phyloP scores from a whole-genome alignment of 768 basidiomycete genomes.

The Suillus hirtellus region DNA sequence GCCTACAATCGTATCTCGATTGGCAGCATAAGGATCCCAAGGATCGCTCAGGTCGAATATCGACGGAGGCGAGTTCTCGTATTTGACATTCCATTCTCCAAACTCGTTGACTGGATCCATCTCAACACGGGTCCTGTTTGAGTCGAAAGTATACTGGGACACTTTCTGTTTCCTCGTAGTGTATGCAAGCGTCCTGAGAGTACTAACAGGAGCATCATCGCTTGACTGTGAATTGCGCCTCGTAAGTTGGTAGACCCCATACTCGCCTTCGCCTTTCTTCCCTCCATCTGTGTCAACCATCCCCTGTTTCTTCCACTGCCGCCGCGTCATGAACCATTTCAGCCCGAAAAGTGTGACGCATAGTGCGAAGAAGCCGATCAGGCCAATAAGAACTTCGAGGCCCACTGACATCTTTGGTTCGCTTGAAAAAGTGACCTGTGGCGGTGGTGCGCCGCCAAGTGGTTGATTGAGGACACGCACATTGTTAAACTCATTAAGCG shows the following conservation, averaged over 20 bases:
- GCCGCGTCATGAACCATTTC: conserved; percentile 51
- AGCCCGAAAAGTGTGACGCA: conserved; percentile 54
- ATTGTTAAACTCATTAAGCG: conserved; percentile 65
- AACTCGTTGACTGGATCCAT: conserved; percentile 15
- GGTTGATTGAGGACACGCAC: conserved; percentile 70
- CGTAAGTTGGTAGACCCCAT: conserved; percentile 37
- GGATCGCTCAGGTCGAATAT: conserved; percentile 19
- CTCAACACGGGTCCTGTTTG: conserved; percentile 28
- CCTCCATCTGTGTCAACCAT: conserved; percentile 18
- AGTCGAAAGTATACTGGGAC: conserved; percentile 37
- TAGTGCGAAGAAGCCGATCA: conserved; percentile 58
- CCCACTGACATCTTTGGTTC: conserved; percentile 53
- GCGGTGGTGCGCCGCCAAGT: conserved; percentile 31
- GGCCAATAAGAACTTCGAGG: conserved; percentile 59
- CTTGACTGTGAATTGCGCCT: conserved; percentile 27
- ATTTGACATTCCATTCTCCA: conserved; percentile 13
- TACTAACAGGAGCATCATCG: conserved; percentile 38
- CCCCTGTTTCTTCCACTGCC: conserved; percentile 31
- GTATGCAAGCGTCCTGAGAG: conserved; percentile 41
- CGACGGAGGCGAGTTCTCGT: not conserved
- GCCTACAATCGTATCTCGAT: conserved; percentile 33
- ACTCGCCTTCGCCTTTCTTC: conserved; percentile 16
- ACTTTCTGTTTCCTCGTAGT: conserved; percentile 35
- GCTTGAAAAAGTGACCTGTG: conserved; percentile 13
- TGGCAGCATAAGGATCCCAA: conserved; percentile 26